Percentiles rank a stretch among this genome's conserved stretches.
Conservation (phyloP, 371 early-diverging fungal genomes). For the Mortierella sp. region DNA sequence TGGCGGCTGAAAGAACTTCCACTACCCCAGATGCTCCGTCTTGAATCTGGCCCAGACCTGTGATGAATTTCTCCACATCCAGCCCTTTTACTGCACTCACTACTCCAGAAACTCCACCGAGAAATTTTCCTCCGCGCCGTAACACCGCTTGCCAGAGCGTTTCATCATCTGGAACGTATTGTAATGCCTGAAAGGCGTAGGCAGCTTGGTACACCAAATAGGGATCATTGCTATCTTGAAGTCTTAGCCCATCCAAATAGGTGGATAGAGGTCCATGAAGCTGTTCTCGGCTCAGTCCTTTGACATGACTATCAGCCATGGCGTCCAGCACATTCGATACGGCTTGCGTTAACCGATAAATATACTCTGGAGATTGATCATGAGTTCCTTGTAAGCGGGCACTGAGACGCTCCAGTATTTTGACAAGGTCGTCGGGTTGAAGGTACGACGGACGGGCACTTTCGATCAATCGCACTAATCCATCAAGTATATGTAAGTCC, state of each 20-base stretch:
- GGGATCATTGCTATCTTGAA: slow-evolving; percentile 4
- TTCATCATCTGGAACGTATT: neutral
- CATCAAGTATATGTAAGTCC: slow-evolving; percentile 9
- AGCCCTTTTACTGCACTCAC: slow-evolving; percentile 10
- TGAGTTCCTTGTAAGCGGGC: slow-evolving; percentile 6
- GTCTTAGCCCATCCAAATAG: neutral
- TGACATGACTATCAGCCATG: slow-evolving; percentile 9
- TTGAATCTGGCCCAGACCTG: neutral
- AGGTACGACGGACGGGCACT: neutral
- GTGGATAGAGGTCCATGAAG: slow-evolving; percentile 9
- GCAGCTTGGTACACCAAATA: slow-evolving; percentile 17
- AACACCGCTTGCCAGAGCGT: neutral
- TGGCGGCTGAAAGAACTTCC: neutral
- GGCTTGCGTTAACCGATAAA: neutral
- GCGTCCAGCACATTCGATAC: slow-evolving; percentile 17
- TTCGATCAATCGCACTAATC: slow-evolving; percentile 5
- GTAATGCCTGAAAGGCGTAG: slow-evolving; percentile 10
- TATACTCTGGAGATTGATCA: neutral
- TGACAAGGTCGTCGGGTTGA: slow-evolving; percentile 11
- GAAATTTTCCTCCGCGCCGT: neutral
- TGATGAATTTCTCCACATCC: neutral
- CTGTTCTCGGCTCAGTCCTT: slow-evolving; percentile 3
- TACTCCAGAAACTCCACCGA: slow-evolving; percentile 1
- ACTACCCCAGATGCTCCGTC: neutral
- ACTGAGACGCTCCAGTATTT: neutral